Evolutionary conservation across 1,284 basidiomycete species (phyloP).

Genomic region (Cutaneotrichosporon cavernicola): DNA sequence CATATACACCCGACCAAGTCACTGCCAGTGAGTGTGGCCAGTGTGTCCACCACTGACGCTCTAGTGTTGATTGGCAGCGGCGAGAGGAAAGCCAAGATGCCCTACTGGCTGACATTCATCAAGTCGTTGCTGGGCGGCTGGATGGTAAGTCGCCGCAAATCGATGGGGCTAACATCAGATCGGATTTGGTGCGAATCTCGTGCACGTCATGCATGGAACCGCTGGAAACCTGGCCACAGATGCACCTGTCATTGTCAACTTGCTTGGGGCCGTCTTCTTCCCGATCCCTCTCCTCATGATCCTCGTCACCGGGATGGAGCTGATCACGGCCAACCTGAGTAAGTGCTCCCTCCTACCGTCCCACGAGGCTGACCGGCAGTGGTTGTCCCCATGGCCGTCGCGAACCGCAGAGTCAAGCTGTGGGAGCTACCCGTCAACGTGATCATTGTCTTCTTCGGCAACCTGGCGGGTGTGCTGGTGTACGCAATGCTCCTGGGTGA

Average conservation of each 20-base stretch:
- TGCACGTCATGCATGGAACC: slow-evolving; percentile 30
- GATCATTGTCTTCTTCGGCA: slow-evolving; percentile 50
- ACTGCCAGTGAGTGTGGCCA: too few species aligned
- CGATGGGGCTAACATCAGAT: slow-evolving; percentile 6
- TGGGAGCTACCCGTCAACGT: slow-evolving; percentile 41
- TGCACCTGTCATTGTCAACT: slow-evolving; percentile 27
- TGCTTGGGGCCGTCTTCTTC: slow-evolving; percentile 33
- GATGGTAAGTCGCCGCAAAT: slow-evolving; percentile 13
- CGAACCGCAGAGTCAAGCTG: slow-evolving; percentile 26
- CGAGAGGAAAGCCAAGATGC: slow-evolving; percentile 9
- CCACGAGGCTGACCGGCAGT: slow-evolving; percentile 19
- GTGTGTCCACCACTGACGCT: slow-evolving; percentile 6
- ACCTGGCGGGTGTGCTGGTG: slow-evolving; percentile 43
- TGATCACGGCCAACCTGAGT: slow-evolving; percentile 36
- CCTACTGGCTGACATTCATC: slow-evolving; percentile 29
- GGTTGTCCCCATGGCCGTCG: slow-evolving; percentile 31
- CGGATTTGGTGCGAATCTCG: slow-evolving; percentile 33
- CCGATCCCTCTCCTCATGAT: slow-evolving; percentile 36
- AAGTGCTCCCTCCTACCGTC: too few species aligned
- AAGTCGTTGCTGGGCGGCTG: slow-evolving; percentile 34
- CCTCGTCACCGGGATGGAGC: slow-evolving; percentile 32
- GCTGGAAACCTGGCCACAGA: slow-evolving; percentile 27
- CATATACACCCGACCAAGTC: too few species aligned
- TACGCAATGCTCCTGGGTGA: slow-evolving; percentile 37
- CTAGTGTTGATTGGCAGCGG: neutral